These are phyloP conservation scores for Neonectria neomacrospora DNA, from an alignment of 2,329 filamentous ascomycete genomes.

Conservation along the genomic window DNA sequence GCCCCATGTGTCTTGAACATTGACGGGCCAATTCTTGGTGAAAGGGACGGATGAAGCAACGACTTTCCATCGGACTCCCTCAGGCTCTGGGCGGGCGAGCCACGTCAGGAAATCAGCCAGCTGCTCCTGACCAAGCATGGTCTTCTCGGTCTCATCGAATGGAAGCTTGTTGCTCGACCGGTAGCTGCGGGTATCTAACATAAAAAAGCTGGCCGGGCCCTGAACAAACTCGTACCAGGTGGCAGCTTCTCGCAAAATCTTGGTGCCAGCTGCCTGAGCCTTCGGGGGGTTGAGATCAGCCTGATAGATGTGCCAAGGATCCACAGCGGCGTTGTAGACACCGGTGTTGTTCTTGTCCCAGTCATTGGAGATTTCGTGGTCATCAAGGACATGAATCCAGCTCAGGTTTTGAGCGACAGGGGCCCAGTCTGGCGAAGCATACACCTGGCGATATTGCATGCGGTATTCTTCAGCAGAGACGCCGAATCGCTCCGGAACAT, in stretches of 20 bases:
- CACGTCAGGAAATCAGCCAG: constrained; percentile 82
- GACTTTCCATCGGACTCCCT: constrained; percentile 91
- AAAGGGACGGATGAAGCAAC: constrained; percentile 92
- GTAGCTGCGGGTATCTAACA: constrained; percentile 91
- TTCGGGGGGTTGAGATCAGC: constrained; percentile 83
- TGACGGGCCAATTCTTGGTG: constrained; percentile 96
- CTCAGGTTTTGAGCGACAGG: constrained; percentile 81
- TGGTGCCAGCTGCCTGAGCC: constrained; percentile 61
- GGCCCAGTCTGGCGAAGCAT: constrained; percentile 92
- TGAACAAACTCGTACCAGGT: constrained; percentile 93
- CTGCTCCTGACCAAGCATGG: constrained; percentile 87
- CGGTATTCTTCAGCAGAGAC: constrained; percentile 80
- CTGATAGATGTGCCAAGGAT: constrained; percentile 90
- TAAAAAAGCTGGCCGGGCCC: constrained; percentile 92
- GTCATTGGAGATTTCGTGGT: constrained; percentile 96
- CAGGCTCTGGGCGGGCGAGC: constrained; percentile 76
- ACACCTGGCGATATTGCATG: constrained; percentile 94
- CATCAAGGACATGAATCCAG: constrained; percentile 97
- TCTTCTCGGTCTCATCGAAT: constrained; percentile 74
- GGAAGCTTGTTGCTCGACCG: constrained; percentile 74
- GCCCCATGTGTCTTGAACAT: constrained; percentile 91
- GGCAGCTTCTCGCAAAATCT: constrained; percentile 59
- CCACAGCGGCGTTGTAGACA: constrained; percentile 81
- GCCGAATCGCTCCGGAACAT: constrained; percentile 86
- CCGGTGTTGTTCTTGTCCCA: constrained; percentile 87